Evolutionary conservation across 2,329 filamentous ascomycete species (phyloP), one percentile per base, ranked within the genome.

Genomic region (Zymoseptoria crescenta): DNA sequence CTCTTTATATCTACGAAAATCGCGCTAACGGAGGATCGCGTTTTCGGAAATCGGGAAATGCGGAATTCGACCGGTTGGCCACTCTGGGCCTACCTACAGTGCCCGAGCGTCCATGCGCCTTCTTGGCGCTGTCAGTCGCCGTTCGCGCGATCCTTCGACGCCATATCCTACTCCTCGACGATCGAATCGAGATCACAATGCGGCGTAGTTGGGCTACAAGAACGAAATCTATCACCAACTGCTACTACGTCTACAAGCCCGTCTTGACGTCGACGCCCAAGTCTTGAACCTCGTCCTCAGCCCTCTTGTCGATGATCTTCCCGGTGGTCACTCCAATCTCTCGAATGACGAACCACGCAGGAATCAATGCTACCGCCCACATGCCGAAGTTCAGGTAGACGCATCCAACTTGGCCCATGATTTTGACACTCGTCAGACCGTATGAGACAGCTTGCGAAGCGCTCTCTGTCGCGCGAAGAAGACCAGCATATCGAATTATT

Each of bases 361-460:
- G 87, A 1, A 79, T 64, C 9, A 90, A 74, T 0, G 86, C 79
- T 0, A 87, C 64, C 0, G 76, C 86, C 86, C 86, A 90, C 0
- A 90, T 75, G 0, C 75, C 81, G 68, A 89, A 88, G 67, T 89
- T 90, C 66, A 89, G 75, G 68, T 90, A 90, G 0, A 88, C 79
- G 16, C 79, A 84, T 2, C 86, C 87, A 2, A 88, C 79, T 54
- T 85, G 75, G 1, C 81, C 86, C 70, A 90, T 86, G 5, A 88
- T 70, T 0, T 76, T 74, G 8, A 89, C 64, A 2, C 83, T 85
- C 8, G 81, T 82, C 0, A 89, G 72, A 0, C 87, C 87, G 60
- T 90, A 91, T 75, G 85, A 87, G 16, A 91, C 74, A 6, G 87
- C 87, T 69, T 91, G 87, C 75, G 85, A 87, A 0, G 85, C 87